Base-by-base conservation (phyloP, 78 protist species). In the Neovahlkampfia damariscottae region DNA sequence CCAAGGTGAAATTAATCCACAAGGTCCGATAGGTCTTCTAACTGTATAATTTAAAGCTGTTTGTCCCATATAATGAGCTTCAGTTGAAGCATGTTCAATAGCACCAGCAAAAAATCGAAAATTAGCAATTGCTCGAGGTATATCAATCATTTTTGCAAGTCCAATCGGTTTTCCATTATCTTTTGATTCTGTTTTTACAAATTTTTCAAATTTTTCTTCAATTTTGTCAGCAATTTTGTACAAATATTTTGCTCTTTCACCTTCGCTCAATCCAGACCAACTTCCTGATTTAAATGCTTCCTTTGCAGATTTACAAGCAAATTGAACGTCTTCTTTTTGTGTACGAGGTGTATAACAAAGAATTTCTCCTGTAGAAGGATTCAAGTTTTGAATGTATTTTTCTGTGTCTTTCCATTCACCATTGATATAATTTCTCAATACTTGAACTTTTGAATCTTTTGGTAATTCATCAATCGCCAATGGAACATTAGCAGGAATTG, bases 1-100 rank as follows among this genome's bases (percentile, higher is more conserved):
- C 96, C 96, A 93, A n/a, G 97, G 95, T n/a, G 91, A 68, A 37
- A 91, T 82, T 10, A 89, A 67, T 19, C 87, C 97, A 5, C 50
- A 66, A 5, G 91, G 91, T 3, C 97, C 97, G 29, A 91, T 38
- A 7, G 95, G 96, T 7, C 4, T 4, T 34, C 88, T 67, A 7
- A 36, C 1, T 27, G 89, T 84, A 74, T 79, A 85, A 76, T 86
- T 77, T 7, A 91, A n/a, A 27, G 84, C 86, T n/a, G 27, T 38
- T 9, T 40, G 34, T 29, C 7, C 27, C 68, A 10, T 5, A 6
- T 30, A 30, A 71, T 38, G 1, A 66, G 2, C 3, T 6, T 5
- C 68, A 36, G 40, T 88, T 8, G 30, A 29, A 3, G 10, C n/a
- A 34, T 84, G 82, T n/a, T 79, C 77, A 27, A 87, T 78, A 37